Evolutionary conservation across 305 asterid genomes (phyloP), one percentile per base, ranked within the genome.

Genomic region (Coffea humblotiana): DNA sequence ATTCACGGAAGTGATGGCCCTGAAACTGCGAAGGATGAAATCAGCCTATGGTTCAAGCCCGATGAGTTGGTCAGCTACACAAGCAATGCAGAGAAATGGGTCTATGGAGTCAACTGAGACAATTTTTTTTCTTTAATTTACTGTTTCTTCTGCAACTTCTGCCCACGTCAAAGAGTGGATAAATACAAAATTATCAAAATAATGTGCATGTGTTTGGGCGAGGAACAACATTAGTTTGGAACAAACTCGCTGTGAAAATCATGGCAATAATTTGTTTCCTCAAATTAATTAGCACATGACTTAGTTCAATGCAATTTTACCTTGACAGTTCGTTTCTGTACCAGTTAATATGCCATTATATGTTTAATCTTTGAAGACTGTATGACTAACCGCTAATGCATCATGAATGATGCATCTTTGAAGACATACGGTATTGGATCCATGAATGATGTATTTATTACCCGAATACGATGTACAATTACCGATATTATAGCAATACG

Each of bases 1-100:
- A 93, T 95, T 74, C 99, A 93, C 52, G 99, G 99, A 14, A 95
- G 99, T 54, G 99, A 95, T 80, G 98, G 99, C 21, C 97, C 93
- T 0, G 97, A 95, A 90, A 95, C 98, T 6, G 99, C 99, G 47
- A 95, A 93, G 89, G 97, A 95, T 81, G 99, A 95, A 78, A 95
- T 95, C 90, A 86, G 83, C 83, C 91, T 93, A 77, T 93, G 98
- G 99, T 93, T 95, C 81, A 93, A 95, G 83, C 93, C 95, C 1
- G 97, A 89, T 77, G 99, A 95, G 85, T 85, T 95, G 92, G 97
- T 93, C 71, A 86, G 72, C 32, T 95, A 88, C 96, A 82, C 92
- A 7, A 89, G 88, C 92, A 89, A 92, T 81, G 82, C 95, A 54
- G 98, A 93, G 90, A 92, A 91, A 88, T 95, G 99, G 99, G 72